Percentiles rank a stretch among this genome's conserved stretches.
phyloP scores from a whole-genome alignment of 2,329 filamentous ascomycete genomes.

The Bipolaris cookei region DNA sequence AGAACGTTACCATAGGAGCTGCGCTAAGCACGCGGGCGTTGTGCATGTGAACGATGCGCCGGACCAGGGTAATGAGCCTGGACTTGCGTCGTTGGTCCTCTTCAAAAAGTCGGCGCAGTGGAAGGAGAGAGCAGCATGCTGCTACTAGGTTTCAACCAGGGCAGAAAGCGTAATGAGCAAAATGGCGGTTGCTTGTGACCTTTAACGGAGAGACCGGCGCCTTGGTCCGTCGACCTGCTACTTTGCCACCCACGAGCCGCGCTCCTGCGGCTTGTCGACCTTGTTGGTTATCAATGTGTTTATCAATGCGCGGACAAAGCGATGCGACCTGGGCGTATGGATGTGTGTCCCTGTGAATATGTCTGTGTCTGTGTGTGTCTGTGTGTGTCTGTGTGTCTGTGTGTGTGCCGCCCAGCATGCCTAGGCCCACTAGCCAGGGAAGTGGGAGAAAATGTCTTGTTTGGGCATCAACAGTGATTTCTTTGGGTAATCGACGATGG shows the following conservation, averaged over 20 bases:
- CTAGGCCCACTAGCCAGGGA: constrained; percentile 16
- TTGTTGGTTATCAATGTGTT: constrained; percentile 13
- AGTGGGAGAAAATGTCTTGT: constrained; percentile 21
- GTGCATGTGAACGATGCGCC: constrained; percentile 40
- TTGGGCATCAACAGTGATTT: constrained; percentile 11
- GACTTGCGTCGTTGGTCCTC: constrained; percentile 24
- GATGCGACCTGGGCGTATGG: constrained; percentile 10
- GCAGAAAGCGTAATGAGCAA: constrained; percentile 7
- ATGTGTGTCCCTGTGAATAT: too few species aligned
- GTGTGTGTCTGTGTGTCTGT: constrained; percentile 3
- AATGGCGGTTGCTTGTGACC: constrained; percentile 13
- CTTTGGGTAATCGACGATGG: constrained; percentile 20
- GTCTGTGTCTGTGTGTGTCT: too few species aligned
- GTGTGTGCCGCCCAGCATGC: constrained; percentile 14
- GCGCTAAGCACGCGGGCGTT: constrained; percentile 35
- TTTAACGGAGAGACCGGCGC: constrained; percentile 10
- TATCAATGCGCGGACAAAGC: constrained; percentile 16
- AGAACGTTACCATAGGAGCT: constrained; percentile 26
- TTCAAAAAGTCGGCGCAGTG: constrained; percentile 14
- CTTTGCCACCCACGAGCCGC: constrained; percentile 19
- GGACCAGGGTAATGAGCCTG: constrained; percentile 27
- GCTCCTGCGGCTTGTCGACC: constrained; percentile 7
- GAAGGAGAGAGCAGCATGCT: constrained; percentile 10
- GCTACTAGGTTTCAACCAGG: constrained; percentile 8
- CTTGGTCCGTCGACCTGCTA: constrained; percentile 6